A percentile compares a stretch with the other conserved stretches of the same genome.
Conservation (phyloP, 176 grass and related monocot genomes). For the Musa itinerans region DNA sequence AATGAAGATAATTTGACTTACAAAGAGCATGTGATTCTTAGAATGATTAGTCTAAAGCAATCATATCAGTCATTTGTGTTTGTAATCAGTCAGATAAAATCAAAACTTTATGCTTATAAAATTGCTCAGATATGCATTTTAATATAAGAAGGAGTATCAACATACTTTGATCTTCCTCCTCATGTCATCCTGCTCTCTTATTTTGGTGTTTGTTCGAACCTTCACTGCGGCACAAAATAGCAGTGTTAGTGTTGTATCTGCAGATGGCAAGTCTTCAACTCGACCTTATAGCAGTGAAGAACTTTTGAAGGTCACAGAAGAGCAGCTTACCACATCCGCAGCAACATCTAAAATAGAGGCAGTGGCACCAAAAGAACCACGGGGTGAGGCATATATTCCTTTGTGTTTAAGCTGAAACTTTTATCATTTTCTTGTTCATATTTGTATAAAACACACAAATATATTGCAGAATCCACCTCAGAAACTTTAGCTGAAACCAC, state of each 20-base stretch:
- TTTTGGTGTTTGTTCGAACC: background rate
- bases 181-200: background rate
- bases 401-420: background rate
- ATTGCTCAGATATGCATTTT: too few relatives aligned
- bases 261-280: constrained; percentile 54
- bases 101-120: too few relatives aligned
- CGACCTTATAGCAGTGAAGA: constrained; percentile 60
- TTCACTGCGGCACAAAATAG: background rate
- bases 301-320: constrained; percentile 72
- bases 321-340: constrained; percentile 52
- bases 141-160: too few relatives aligned
- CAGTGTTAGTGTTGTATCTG: background rate
- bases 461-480: constrained; percentile 23
- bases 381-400: constrained; percentile 27
- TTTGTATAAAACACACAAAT: background rate
- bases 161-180: background rate
- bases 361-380: constrained; percentile 19
- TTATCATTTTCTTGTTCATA: background rate
- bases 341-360: constrained; percentile 29
- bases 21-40: too few relatives aligned
- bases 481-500: constrained; percentile 13
- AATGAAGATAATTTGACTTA: too few relatives aligned
- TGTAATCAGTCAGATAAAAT: too few relatives aligned
- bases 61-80: too few relatives aligned
- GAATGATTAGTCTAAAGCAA: too few relatives aligned